Evolutionary conservation across 345 rosid species (phyloP).

Genomic region (Melaleuca alternifolia): DNA sequence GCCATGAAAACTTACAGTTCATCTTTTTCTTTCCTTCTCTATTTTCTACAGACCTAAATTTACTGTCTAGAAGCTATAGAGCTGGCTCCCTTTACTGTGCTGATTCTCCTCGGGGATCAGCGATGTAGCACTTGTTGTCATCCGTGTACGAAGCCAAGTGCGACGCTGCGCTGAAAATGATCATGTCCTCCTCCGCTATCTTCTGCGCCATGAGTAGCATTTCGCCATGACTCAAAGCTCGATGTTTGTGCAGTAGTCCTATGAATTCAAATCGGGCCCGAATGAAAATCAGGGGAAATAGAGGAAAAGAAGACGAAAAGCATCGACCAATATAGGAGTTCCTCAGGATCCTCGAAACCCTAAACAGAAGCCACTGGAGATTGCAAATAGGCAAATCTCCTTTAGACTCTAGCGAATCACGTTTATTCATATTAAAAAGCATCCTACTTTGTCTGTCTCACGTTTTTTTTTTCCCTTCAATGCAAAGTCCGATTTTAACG

Average conservation of each 20-base stretch:
- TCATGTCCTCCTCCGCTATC: neutral
- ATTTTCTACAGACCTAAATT: no score
- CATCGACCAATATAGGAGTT: neutral
- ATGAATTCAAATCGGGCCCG: neutral
- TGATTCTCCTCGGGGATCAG: neutral
- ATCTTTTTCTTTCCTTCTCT: neutral
- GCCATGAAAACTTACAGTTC: neutral
- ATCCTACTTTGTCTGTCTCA: neutral
- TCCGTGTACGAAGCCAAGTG: neutral
- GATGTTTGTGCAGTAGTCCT: fast-evolving
- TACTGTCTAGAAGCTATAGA: neutral
- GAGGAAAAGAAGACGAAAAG: neutral
- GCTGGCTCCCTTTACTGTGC: neutral
- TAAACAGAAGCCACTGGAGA: neutral
- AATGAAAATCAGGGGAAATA: neutral
- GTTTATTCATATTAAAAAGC: neutral
- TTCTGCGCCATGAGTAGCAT: neutral
- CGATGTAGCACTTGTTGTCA: neutral
- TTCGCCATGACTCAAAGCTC: neutral
- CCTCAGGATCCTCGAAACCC: neutral
- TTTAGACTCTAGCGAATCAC: neutral
- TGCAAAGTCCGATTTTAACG: neutral
- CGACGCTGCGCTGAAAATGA: neutral
- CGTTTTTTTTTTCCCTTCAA: neutral
- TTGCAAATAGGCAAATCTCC: neutral